These are phyloP conservation scores for Beta corolliflora DNA, from an alignment of 179 eudicot species.

Conservation along the genomic window DNA sequence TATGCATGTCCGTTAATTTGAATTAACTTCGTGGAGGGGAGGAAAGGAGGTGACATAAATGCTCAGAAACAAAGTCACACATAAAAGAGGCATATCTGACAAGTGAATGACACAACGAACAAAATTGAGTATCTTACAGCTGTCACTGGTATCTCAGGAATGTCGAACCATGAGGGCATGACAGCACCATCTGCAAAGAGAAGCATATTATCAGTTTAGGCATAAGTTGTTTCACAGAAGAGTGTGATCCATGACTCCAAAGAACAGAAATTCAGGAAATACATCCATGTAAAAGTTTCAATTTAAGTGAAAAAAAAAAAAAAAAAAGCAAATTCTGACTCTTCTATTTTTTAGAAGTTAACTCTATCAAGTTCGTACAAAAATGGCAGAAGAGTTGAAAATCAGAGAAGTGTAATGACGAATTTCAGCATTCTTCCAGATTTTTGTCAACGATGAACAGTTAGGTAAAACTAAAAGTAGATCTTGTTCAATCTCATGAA, in stretches of 20 bases:
- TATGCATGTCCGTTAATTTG: neutral
- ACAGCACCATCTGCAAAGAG: slow-evolving; percentile 73
- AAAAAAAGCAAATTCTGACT: neutral
- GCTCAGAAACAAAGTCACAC: neutral
- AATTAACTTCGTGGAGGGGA: neutral
- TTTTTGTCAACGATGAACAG: neutral
- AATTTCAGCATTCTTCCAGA: neutral
- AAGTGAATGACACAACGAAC: neutral
- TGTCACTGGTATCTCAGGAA: slow-evolving; percentile 86
- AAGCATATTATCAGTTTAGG: slow-evolving; percentile 14
- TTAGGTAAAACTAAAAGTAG: neutral
- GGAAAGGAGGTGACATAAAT: neutral
- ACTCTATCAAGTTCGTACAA: neutral
- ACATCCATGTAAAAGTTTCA: neutral
- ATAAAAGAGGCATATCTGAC: neutral
- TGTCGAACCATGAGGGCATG: slow-evolving; percentile 98
- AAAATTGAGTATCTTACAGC: slow-evolving; percentile 57
- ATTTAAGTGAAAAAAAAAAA: no score
- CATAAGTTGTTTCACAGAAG: neutral
- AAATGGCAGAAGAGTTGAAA: neutral
- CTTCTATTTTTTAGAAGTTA: neutral
- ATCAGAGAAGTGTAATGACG: neutral
- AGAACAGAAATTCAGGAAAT: neutral
- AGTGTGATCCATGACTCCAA: neutral
- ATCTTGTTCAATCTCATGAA: neutral